Percentiles rank a stretch among this genome's conserved stretches.
phyloP scores from a whole-genome alignment of 1,139 yeast species.

The Protomyces arabidopsidicola region DNA sequence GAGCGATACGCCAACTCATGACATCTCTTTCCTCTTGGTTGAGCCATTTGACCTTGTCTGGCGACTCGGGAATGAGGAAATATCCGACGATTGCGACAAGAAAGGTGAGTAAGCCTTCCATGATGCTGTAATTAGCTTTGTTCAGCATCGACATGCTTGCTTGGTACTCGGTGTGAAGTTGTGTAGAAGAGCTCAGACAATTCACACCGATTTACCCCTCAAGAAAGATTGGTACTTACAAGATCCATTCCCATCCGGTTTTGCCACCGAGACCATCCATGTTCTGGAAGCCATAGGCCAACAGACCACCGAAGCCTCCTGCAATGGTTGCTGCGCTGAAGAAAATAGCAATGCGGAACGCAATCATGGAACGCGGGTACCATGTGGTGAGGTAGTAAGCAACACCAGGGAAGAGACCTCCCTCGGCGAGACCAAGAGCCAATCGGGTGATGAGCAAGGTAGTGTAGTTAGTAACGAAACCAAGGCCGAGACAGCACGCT shows the following conservation, averaged over 20 bases:
- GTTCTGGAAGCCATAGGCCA: slow-evolving; percentile 43
- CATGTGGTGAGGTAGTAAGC: slow-evolving; percentile 36
- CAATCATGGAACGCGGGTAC: slow-evolving; percentile 58
- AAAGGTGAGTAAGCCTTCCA: slow-evolving; percentile 67
- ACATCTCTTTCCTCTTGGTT: slow-evolving; percentile 40
- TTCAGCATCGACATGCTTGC: no score
- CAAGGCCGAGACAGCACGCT: slow-evolving; percentile 41
- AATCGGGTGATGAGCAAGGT: slow-evolving; percentile 55
- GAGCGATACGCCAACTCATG: slow-evolving; percentile 14
- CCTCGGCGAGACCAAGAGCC: slow-evolving; percentile 59
- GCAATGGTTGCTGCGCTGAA: slow-evolving; percentile 67
- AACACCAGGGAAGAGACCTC: slow-evolving; percentile 57
- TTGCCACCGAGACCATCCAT: slow-evolving; percentile 46
- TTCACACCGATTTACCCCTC: no score
- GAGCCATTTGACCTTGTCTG: slow-evolving; percentile 55
- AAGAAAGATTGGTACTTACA: neutral
- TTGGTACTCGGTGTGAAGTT: no score
- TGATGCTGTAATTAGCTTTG: slow-evolving; percentile 41
- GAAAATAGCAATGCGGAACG: slow-evolving; percentile 61
- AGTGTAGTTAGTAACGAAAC: slow-evolving; percentile 55
- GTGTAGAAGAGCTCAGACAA: no score
- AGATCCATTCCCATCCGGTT: slow-evolving; percentile 49
- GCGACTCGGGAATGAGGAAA: slow-evolving; percentile 68
- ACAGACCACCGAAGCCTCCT: slow-evolving; percentile 78
- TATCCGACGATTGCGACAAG: slow-evolving; percentile 59